These are phyloP conservation scores for Podospora pseudoanserina DNA, from an alignment of 495 filamentous ascomycete species.

Conservation along the genomic window DNA sequence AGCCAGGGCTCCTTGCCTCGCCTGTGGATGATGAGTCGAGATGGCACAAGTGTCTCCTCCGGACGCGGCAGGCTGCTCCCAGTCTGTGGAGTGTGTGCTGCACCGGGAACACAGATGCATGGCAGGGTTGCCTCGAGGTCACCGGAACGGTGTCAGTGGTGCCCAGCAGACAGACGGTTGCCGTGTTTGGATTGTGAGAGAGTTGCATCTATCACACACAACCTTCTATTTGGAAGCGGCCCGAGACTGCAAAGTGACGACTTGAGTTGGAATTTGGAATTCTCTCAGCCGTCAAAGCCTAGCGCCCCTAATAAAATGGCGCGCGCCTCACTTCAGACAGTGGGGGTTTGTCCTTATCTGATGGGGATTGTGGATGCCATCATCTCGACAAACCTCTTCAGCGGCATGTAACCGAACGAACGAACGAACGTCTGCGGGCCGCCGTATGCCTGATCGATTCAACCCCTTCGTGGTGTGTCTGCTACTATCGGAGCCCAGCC, in stretches of 20 bases:
- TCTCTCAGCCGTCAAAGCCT: not conserved
- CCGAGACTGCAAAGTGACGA: not conserved
- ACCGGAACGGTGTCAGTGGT: not conserved
- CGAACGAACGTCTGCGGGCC: not conserved
- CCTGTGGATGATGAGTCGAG: not conserved
- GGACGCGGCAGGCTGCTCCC: not conserved
- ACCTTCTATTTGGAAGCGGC: not conserved
- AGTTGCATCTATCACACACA: not conserved
- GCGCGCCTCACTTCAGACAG: not conserved
- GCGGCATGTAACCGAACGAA: constrained; percentile 2
- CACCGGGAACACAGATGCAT: not conserved
- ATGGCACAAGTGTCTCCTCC: not conserved
- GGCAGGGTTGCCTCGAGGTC: not conserved
- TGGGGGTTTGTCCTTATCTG: not conserved
- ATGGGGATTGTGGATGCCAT: not conserved
- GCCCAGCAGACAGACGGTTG: not conserved
- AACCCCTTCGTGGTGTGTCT: not conserved
- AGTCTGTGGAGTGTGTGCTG: not conserved
- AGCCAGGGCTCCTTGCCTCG: not conserved
- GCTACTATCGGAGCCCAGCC: not conserved
- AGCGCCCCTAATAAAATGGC: not conserved
- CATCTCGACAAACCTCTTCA: not conserved
- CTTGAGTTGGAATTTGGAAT: not conserved
- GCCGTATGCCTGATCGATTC: constrained; percentile 1
- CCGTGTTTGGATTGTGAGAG: not conserved